Percentiles rank a stretch among this genome's conserved stretches.
These are phyloP conservation scores for Stemphylium beticola DNA, from an alignment of 2,329 filamentous ascomycete species.

Conservation along the genomic window DNA sequence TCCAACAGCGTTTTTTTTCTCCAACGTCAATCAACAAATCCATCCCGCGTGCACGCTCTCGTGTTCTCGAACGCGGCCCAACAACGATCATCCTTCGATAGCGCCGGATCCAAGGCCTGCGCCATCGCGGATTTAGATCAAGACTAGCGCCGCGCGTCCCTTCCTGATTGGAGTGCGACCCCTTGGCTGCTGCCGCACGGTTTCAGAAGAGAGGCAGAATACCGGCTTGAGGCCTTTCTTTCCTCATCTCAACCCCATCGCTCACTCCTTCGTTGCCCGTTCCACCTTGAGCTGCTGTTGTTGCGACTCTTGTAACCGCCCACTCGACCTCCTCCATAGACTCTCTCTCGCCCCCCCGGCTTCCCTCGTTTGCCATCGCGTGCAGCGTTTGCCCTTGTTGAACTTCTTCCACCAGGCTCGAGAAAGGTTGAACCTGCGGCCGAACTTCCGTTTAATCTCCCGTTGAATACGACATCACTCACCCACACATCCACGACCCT, in stretches of 20 bases:
- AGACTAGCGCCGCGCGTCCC: constrained; percentile 37
- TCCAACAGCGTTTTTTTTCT: background rate
- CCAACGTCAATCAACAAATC: background rate
- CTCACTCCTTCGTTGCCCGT: constrained; percentile 41
- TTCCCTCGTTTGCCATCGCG: constrained; percentile 1
- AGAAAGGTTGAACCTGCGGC: constrained; percentile 48
- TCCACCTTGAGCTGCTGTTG: constrained; percentile 37
- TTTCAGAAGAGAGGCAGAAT: constrained; percentile 36
- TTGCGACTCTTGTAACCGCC: background rate
- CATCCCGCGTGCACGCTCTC: background rate
- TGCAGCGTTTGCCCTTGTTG: constrained; percentile 13
- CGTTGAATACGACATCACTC: background rate
- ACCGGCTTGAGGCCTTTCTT: constrained; percentile 28
- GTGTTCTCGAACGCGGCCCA: constrained; percentile 30
- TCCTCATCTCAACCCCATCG: constrained; percentile 25
- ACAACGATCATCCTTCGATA: constrained; percentile 27
- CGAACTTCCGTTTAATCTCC: constrained; percentile 36
- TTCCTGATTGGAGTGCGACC: constrained; percentile 34
- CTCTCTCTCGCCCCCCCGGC: background rate
- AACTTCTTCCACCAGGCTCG: constrained; percentile 31
- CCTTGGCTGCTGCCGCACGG: constrained; percentile 27
- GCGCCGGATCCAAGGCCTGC: constrained; percentile 19
- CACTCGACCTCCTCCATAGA: background rate
- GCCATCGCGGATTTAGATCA: constrained; percentile 7
- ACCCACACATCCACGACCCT: background rate